These are phyloP conservation scores for Russula lepida DNA, from an alignment of 768 basidiomycete species.

Conservation along the genomic window DNA sequence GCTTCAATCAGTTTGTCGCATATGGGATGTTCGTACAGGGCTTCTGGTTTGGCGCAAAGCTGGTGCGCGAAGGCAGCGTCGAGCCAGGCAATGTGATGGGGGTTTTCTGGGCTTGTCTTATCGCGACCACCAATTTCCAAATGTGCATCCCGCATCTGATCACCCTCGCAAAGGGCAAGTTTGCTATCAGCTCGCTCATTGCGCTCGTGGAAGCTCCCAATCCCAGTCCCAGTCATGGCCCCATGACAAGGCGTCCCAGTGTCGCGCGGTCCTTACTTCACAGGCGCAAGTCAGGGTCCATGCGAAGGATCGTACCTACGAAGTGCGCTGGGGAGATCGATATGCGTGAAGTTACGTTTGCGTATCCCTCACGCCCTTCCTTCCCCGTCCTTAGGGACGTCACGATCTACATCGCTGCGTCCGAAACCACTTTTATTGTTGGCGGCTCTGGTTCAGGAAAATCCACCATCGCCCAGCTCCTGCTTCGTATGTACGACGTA, in stretches of 20 bases:
- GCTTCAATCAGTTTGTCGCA: conserved; percentile 68
- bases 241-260: conserved; percentile 20
- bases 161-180: conserved; percentile 72
- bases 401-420: conserved; percentile 58
- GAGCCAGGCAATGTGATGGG: conserved; percentile 78
- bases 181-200: conserved; percentile 62
- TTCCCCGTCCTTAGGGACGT: conserved; percentile 50
- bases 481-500: conserved; percentile 67
- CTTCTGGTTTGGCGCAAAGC: conserved; percentile 90
- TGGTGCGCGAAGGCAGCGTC: conserved; percentile 71
- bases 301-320: conserved; percentile 59
- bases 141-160: conserved; percentile 80
- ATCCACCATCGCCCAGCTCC: conserved; percentile 56
- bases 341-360: conserved; percentile 52
- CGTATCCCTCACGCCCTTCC: conserved; percentile 65
- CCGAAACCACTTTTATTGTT: conserved; percentile 73
- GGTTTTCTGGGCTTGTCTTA: conserved; percentile 97
- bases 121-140: conserved; percentile 82
- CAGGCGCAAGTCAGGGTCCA: conserved; percentile 31
- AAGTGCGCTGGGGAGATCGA: conserved; percentile 65
- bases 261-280: conserved; percentile 22
- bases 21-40: conserved; percentile 94
- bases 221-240: conserved; percentile 15
- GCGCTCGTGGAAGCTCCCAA: conserved; percentile 43
- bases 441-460: conserved; percentile 75